Evolutionary conservation across 345 rosid genomes (phyloP).

Genomic region (Euphorbia peplus): DNA sequence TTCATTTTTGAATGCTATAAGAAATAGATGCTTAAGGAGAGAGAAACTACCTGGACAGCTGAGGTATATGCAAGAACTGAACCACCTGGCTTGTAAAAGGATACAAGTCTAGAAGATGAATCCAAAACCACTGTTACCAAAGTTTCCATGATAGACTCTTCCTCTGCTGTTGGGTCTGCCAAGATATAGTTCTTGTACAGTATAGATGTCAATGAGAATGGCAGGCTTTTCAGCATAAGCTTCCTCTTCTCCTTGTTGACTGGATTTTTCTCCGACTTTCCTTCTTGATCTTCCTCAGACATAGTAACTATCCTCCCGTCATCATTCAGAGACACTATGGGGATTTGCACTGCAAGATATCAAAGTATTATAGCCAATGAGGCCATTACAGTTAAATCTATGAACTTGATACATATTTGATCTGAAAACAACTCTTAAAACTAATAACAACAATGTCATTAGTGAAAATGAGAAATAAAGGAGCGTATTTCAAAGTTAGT

Average conservation of each 20-base stretch:
- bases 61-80: slow-evolving; percentile 58
- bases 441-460: neutral
- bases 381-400: slow-evolving; percentile 1
- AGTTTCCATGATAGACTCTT: slow-evolving; percentile 87
- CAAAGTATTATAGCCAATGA: slow-evolving; percentile 6
- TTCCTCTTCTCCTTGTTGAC: slow-evolving; percentile 75
- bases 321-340: slow-evolving; percentile 69
- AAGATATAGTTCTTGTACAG: slow-evolving; percentile 76
- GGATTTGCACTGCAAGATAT: slow-evolving; percentile 68
- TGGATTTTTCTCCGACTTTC: slow-evolving; percentile 45
- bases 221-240: slow-evolving; percentile 54
- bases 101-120: slow-evolving; percentile 61
- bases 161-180: slow-evolving; percentile 88
- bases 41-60: slow-evolving; percentile 55
- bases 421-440: neutral
- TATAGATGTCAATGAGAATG: slow-evolving; percentile 68
- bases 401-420: neutral
- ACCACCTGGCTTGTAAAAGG: slow-evolving; percentile 86
- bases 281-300: slow-evolving; percentile 43
- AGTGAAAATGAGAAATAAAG: neutral
- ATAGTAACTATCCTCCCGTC: slow-evolving; percentile 67
- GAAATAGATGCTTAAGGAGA: neutral
- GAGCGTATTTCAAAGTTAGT: neutral
- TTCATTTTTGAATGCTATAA: neutral
- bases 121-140: slow-evolving; percentile 66